These are phyloP conservation scores for Phaseolus lunatus DNA, from an alignment of 306 rosid genomes.

Conservation along the genomic window DNA sequence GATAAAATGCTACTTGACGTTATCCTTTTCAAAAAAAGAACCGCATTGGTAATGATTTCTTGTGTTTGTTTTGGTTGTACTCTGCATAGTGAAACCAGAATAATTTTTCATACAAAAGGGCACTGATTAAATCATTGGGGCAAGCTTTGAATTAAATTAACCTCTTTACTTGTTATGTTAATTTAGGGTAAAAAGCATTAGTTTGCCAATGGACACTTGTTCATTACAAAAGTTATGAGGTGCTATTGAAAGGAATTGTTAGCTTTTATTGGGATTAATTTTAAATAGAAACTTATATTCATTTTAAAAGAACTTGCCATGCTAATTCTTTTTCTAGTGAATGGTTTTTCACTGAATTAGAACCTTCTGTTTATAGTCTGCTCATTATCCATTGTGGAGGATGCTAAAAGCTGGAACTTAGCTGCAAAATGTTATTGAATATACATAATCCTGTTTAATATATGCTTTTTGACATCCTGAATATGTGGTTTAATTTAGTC, in stretches of 20 bases:
- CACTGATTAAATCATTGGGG: not conserved
- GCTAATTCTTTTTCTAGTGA: too few species aligned
- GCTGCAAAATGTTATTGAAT: constrained; percentile 35
- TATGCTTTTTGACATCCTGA: not conserved
- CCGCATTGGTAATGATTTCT: not conserved
- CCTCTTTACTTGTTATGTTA: not conserved
- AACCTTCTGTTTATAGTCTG: too few species aligned
- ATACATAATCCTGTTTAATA: not conserved
- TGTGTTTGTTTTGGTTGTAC: not conserved
- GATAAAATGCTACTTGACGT: constrained; percentile 2
- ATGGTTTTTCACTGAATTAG: too few species aligned
- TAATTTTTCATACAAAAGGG: constrained; percentile 3
- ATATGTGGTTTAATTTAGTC: too few species aligned
- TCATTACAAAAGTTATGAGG: constrained; percentile 19
- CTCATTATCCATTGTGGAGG: not conserved
- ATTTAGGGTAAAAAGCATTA: not conserved
- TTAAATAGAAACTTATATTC: not conserved
- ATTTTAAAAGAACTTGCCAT: not conserved
- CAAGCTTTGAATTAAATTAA: not conserved
- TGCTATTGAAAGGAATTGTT: constrained; percentile 1
- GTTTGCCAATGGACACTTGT: too few species aligned
- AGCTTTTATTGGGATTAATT: constrained; percentile 27
- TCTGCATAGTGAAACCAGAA: constrained; percentile 3
- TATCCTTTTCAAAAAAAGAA: not conserved
- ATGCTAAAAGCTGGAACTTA: not conserved